A percentile compares a stretch with the other conserved stretches of the same genome.
phyloP scores from a whole-genome alignment of 1,284 basidiomycete species.

The Leccinum pallidistipes region DNA sequence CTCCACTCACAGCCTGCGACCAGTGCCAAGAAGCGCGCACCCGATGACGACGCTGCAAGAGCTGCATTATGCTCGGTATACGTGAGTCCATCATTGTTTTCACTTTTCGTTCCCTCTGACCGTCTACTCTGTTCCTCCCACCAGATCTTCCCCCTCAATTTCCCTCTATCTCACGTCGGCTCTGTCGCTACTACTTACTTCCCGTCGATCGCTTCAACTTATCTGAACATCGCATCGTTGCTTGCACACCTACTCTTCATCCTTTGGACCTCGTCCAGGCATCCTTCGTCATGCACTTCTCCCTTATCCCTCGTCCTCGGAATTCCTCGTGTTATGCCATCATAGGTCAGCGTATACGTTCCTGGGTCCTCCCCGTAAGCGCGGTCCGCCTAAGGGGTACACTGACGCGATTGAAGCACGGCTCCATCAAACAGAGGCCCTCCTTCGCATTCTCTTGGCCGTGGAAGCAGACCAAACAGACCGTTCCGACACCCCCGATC shows the following conservation, averaged over 20 bases:
- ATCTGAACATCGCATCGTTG: not conserved
- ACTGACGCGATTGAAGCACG: constrained; percentile 89
- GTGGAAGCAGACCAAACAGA: constrained; percentile 65
- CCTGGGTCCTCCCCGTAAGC: constrained; percentile 44
- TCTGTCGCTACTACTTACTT: not conserved
- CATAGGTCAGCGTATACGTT: constrained; percentile 54
- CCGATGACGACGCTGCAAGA: constrained; percentile 46
- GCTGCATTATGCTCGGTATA: constrained; percentile 68
- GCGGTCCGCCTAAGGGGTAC: constrained; percentile 82
- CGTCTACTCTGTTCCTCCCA: not conserved
- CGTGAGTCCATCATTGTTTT: constrained; percentile 43
- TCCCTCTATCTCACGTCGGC: not conserved
- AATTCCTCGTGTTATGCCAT: not conserved
- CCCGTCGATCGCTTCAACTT: not conserved
- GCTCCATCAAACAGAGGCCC: constrained; percentile 83
- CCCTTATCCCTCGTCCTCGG: not conserved
- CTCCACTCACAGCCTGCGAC: constrained; percentile 47
- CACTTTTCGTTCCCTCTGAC: constrained; percentile 11
- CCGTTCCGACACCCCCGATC: constrained; percentile 51
- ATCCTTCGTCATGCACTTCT: not conserved
- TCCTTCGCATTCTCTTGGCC: constrained; percentile 75
- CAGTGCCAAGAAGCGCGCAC: constrained; percentile 58
- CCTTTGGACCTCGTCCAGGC: not conserved
- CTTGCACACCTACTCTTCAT: not conserved
- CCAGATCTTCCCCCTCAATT: not conserved